Evolutionary conservation across 257 asterid genomes (phyloP), one percentile per base, ranked within the genome.

Genomic region (Scutellaria barbata): DNA sequence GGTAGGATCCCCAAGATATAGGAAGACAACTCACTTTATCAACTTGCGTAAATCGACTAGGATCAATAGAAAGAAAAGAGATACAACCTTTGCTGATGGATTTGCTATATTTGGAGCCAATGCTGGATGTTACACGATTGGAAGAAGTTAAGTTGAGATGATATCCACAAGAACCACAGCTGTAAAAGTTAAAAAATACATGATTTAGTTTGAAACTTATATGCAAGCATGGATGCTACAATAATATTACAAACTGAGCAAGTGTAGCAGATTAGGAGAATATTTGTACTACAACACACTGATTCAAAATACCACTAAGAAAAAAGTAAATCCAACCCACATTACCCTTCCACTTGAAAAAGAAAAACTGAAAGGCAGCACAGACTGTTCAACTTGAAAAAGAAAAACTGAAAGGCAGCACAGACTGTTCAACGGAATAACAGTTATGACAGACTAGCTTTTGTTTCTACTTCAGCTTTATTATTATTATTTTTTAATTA

Each of bases 111-210:
- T 75, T 81, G 77, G 96, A 79, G 59, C 81, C 83, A 17, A 87
- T 82, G 61, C 79, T 80, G 70, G 96, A 83, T 37, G 89, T 67
- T 69, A 74, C 81, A 42, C 89, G 95, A 54, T 76, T 77, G 59
- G 96, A 83, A 37, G 97, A 85, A 42, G 81, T 73, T 74, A 88
- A 76, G 76, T 92, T 85, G 74, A 90, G 89, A 81, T 79, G 82
- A 74, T 87, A 90, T 72, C 94, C 89, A 80, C 96, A 92, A 50
- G 92, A 83, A 61, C 98, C 97, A 83, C 93, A 89, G 64, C 98
- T 90, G 92, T 77, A 68, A 58, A 64, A 64, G 5, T 10, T 13
- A 61, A 59, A n/a, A 6, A 55, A 41, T 1, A 40, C 9, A 65
- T 0, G 16, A 40, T 53, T 72, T 59, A 66, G 58, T 42, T 40